These are phyloP conservation scores for Escovopsis sp. DNA, from an alignment of 2,329 filamentous ascomycete species.

Conservation along the genomic window DNA sequence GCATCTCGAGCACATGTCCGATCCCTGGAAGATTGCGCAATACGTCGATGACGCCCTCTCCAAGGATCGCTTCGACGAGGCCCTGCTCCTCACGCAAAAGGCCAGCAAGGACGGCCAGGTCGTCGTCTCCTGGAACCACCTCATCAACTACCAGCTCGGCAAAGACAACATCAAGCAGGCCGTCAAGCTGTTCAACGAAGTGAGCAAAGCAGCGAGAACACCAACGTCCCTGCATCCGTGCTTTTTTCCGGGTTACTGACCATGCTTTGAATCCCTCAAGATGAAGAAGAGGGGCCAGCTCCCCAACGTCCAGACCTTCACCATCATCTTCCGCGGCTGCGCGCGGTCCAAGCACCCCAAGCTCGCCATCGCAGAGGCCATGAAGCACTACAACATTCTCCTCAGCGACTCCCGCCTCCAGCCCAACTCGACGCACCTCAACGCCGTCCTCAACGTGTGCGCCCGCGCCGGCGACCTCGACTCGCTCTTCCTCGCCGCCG, in stretches of 20 bases:
- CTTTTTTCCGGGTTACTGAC: background rate
- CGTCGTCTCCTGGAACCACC: conserved; percentile 74
- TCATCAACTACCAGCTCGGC: conserved; percentile 58
- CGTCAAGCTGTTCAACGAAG: conserved; percentile 80
- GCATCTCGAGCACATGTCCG: conserved; percentile 48
- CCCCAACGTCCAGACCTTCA: conserved; percentile 74
- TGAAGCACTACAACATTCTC: conserved; percentile 67
- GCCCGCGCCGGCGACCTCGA: conserved; percentile 62
- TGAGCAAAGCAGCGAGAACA: conserved; percentile 24
- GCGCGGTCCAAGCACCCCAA: conserved; percentile 42
- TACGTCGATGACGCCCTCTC: conserved; percentile 48
- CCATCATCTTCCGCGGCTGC: conserved; percentile 66
- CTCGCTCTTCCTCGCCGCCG: conserved; percentile 60
- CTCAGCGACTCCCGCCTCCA: conserved; percentile 46
- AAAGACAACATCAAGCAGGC: conserved; percentile 47
- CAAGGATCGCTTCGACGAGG: conserved; percentile 48
- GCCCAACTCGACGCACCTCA: conserved; percentile 70
- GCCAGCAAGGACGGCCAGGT: conserved; percentile 52
- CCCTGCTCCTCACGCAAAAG: conserved; percentile 50
- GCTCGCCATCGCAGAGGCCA: conserved; percentile 50
- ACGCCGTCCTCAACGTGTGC: conserved; percentile 77
- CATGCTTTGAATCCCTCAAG: conserved; percentile 29
- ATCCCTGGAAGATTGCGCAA: conserved; percentile 59
- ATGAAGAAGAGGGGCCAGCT: conserved; percentile 89
- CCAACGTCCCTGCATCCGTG: no score